Conservation (phyloP, 2,329 filamentous ascomycete genomes). For the Pseudogymnoascus sp. region DNA sequence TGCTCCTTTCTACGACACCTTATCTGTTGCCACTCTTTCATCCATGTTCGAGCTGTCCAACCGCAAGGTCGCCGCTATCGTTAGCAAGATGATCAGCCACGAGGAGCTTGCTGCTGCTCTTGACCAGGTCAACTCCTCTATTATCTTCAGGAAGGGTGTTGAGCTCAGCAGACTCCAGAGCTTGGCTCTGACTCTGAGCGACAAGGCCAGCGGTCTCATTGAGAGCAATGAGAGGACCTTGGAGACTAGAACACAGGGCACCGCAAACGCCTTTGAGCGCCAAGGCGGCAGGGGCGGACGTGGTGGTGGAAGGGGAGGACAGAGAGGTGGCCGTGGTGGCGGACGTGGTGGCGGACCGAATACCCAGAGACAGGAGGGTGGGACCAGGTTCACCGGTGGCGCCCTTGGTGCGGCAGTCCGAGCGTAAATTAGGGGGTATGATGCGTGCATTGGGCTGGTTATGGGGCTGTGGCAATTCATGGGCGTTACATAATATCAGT, state of each 20-base stretch:
- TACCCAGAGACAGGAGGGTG: constrained; percentile 59
- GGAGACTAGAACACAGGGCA: constrained; percentile 94
- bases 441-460: constrained; percentile 29
- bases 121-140: constrained; percentile 93
- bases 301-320: constrained; percentile 59
- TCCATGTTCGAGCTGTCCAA: constrained; percentile 91
- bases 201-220: constrained; percentile 93
- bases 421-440: constrained; percentile 37
- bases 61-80: constrained; percentile 85
- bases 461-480: constrained; percentile 22
- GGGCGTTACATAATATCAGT: constrained; percentile 24
- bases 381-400: constrained; percentile 75
- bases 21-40: constrained; percentile 76
- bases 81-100: constrained; percentile 99
- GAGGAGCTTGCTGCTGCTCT: constrained; percentile 93
- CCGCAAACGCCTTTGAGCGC: constrained; percentile 88
- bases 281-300: constrained; percentile 71
- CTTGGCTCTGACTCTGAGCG: constrained; percentile 83
- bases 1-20: constrained; percentile 96
- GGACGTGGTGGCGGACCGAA: constrained; percentile 52
- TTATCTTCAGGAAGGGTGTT: constrained; percentile 99
- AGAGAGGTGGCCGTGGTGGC: constrained; percentile 52
- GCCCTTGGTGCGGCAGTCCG: constrained; percentile 63
- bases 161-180: constrained; percentile 95
- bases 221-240: constrained; percentile 96